Evolutionary conservation across 192 early-diverging fungal genomes (phyloP).

Genomic region (Backusella westeae): DNA sequence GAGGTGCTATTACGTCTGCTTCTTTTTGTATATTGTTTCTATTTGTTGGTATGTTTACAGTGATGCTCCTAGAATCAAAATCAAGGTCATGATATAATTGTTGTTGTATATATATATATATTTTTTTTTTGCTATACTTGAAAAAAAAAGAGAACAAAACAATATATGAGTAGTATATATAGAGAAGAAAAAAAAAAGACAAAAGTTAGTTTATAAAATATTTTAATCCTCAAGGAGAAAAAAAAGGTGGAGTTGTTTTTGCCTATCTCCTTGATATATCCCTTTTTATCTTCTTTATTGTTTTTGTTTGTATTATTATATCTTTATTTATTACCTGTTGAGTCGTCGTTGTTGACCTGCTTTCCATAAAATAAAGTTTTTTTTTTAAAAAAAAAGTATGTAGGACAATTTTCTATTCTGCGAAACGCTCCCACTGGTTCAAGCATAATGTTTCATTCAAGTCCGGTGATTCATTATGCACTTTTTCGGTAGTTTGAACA

Average conservation of each 20-base stretch:
- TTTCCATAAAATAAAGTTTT: neutral
- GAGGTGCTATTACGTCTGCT: conserved; percentile 48
- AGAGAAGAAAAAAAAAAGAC: neutral
- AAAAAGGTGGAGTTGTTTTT: neutral
- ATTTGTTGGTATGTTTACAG: conserved; percentile 44
- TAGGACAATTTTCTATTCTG: conserved; percentile 6
- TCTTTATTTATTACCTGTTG: neutral
- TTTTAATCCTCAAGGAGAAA: conserved; percentile 1
- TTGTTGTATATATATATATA: neutral
- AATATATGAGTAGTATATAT: neutral
- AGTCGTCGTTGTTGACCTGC: neutral
- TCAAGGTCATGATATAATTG: neutral
- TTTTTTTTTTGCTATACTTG: neutral
- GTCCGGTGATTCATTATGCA: conserved; percentile 6
- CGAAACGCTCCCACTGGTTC: conserved; percentile 1
- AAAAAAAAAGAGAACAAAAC: neutral
- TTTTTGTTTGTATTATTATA: neutral
- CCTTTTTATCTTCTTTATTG: neutral
- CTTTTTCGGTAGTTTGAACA: neutral
- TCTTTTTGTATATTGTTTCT: conserved; percentile 38
- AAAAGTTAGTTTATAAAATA: conserved; percentile 8
- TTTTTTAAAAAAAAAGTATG: neutral
- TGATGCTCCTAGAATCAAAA: conserved; percentile 23
- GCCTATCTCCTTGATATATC: neutral
- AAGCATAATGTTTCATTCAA: conserved; percentile 2